Conservation (phyloP, 306 rosid genomes). For the Crotalaria pallida region DNA sequence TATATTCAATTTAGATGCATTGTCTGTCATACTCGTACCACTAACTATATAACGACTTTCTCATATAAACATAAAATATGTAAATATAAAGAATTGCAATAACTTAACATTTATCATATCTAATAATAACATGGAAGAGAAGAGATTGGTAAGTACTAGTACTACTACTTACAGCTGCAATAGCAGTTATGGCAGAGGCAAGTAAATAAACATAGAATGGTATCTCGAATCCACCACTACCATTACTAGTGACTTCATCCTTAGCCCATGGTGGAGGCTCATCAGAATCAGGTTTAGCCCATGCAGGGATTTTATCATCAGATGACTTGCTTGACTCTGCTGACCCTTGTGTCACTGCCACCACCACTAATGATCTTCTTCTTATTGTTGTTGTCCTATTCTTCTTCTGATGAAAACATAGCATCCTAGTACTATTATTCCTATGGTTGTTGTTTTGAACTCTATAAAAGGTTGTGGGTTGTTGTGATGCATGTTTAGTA, state of each 20-base stretch:
- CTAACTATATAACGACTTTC: no score
- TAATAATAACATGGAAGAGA: no score
- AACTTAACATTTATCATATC: no score
- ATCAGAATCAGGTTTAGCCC: constrained; percentile 83
- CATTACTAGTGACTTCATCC: constrained; percentile 29
- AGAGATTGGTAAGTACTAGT: constrained; percentile 8
- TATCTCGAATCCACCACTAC: constrained; percentile 31
- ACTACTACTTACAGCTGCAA: constrained; percentile 93
- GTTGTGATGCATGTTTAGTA: background rate
- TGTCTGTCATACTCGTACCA: no score
- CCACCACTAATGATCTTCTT: constrained; percentile 19
- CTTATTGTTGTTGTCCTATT: background rate
- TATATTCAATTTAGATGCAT: no score
- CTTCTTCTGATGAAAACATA: background rate
- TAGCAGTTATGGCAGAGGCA: constrained; percentile 85
- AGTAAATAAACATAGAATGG: constrained; percentile 72
- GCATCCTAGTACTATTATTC: background rate
- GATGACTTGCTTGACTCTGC: constrained; percentile 64
- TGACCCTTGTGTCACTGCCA: constrained; percentile 68
- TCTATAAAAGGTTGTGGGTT: background rate
- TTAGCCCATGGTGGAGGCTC: constrained; percentile 97
- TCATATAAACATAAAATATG: no score
- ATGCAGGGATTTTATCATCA: constrained; percentile 69
- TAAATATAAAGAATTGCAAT: no score
- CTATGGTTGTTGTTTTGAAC: background rate